Evolutionary conservation across 2,329 filamentous ascomycete genomes (phyloP).

Genomic region (Triangularia verruculosa): DNA sequence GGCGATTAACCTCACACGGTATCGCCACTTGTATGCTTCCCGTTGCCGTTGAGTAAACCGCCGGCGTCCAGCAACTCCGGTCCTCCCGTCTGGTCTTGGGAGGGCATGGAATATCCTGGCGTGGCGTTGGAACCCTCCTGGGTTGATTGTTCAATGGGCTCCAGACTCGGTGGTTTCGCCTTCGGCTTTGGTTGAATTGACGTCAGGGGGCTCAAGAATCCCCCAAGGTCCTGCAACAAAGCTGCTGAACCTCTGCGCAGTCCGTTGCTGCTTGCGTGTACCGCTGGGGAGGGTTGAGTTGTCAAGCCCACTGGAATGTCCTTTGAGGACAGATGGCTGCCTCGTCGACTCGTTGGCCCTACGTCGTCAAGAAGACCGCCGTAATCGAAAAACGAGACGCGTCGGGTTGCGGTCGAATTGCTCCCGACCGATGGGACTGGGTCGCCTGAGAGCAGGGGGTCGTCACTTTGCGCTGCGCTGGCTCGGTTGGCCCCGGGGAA

Average conservation of each 20-base stretch:
- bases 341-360: slow-evolving; percentile 32
- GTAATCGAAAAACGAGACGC: slow-evolving; percentile 81
- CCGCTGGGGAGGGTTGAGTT: slow-evolving; percentile 32
- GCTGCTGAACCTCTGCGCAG: slow-evolving; percentile 54
- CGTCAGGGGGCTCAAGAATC: slow-evolving; percentile 45
- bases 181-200: slow-evolving; percentile 22
- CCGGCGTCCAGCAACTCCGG: slow-evolving; percentile 19
- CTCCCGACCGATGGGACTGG: slow-evolving; percentile 35
- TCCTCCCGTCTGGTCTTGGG: slow-evolving; percentile 2
- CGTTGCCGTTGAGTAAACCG: slow-evolving; percentile 16
- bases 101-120: neutral
- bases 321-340: slow-evolving; percentile 42
- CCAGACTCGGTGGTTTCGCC: slow-evolving; percentile 10
- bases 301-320: slow-evolving; percentile 24
- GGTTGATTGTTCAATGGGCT: slow-evolving; percentile 6
- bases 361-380: slow-evolving; percentile 65
- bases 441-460: slow-evolving; percentile 39
- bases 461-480: slow-evolving; percentile 37
- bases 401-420: slow-evolving; percentile 44
- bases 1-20: neutral
- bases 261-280: slow-evolving; percentile 45
- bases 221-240: slow-evolving; percentile 57
- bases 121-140: slow-evolving; percentile 9
- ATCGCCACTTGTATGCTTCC: neutral
- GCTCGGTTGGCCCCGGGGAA: slow-evolving; percentile 38